A percentile compares a stretch with the other conserved stretches of the same genome.
These are phyloP conservation scores for Myxozyma neglecta DNA, from an alignment of 805 yeast genomes.

Conservation along the genomic window DNA sequence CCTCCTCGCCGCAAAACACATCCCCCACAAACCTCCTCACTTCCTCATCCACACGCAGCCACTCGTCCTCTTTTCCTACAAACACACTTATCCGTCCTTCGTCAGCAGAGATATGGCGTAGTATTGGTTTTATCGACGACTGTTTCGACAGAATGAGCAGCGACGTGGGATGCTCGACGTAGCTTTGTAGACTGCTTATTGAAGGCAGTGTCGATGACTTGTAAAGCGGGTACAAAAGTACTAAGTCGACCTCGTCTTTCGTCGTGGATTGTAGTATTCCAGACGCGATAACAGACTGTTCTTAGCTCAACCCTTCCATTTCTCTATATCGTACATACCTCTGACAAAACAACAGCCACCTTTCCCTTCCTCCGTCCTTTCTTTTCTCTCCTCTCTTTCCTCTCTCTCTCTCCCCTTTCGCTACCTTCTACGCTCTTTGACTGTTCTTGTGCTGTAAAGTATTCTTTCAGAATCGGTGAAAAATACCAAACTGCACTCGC, in stretches of 20 bases:
- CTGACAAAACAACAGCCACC: slow-evolving; percentile 19
- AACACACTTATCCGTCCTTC: slow-evolving; percentile 10
- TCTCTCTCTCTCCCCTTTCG: not conserved
- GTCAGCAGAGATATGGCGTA: slow-evolving; percentile 25
- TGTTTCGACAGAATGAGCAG: slow-evolving; percentile 15
- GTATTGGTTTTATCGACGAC: slow-evolving; percentile 21
- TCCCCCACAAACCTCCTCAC: slow-evolving; percentile 21
- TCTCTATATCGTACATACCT: slow-evolving; percentile 5
- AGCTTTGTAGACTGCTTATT: slow-evolving; percentile 7
- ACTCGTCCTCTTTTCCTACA: slow-evolving; percentile 8
- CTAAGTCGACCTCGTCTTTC: slow-evolving; percentile 15
- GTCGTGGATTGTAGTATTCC: not conserved
- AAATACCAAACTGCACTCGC: too few relatives aligned
- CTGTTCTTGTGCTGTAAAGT: not conserved
- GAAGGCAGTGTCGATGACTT: slow-evolving; percentile 7
- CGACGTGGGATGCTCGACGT: slow-evolving; percentile 21
- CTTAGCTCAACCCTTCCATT: not conserved
- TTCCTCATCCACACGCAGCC: slow-evolving; percentile 8
- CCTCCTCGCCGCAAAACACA: slow-evolving; percentile 10
- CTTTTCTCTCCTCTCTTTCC: not conserved
- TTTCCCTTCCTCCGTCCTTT: not conserved
- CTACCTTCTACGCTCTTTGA: not conserved
- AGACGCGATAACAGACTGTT: not conserved
- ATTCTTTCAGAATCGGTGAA: not conserved
- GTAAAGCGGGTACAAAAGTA: slow-evolving; percentile 17